Evolutionary conservation across 1,284 basidiomycete genomes (phyloP).

Genomic region (Inonotus hispidus): DNA sequence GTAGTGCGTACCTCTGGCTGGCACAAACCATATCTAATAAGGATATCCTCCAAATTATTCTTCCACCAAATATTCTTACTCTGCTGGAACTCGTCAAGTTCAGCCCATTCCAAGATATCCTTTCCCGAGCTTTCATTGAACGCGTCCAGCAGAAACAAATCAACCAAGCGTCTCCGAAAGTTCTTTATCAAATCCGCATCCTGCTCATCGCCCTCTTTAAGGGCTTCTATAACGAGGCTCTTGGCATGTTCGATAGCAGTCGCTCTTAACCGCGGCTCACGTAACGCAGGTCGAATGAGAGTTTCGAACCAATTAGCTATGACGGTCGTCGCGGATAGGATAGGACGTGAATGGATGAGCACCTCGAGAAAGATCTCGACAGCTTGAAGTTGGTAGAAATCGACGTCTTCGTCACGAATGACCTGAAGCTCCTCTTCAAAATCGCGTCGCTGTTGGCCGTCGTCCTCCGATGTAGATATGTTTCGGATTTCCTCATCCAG

Average conservation of each 20-base stretch:
- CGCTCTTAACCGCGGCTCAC: constrained; percentile 61
- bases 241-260: constrained; percentile 59
- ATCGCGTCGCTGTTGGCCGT: constrained; percentile 38
- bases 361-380: constrained; percentile 61
- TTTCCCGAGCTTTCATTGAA: constrained; percentile 66
- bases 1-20: constrained; percentile 49
- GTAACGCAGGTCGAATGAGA: constrained; percentile 65
- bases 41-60: constrained; percentile 64
- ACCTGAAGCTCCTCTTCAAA: constrained; percentile 63
- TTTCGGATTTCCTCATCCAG: constrained; percentile 52
- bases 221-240: constrained; percentile 58
- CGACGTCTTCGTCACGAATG: constrained; percentile 55
- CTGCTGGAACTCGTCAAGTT: constrained; percentile 53
- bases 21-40: constrained; percentile 57
- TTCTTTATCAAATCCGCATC: constrained; percentile 49
- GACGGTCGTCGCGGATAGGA: constrained; percentile 57
- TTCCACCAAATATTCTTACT: constrained; percentile 64
- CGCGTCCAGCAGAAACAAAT: constrained; percentile 69
- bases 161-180: constrained; percentile 62
- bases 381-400: constrained; percentile 55
- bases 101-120: constrained; percentile 69
- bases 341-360: constrained; percentile 53
- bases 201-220: constrained; percentile 42
- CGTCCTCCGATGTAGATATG: constrained; percentile 40
- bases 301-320: constrained; percentile 77